Percentiles rank a stretch among this genome's conserved stretches.
phyloP scores from a whole-genome alignment of 805 yeast genomes.

The Metschnikowia rubicola region DNA sequence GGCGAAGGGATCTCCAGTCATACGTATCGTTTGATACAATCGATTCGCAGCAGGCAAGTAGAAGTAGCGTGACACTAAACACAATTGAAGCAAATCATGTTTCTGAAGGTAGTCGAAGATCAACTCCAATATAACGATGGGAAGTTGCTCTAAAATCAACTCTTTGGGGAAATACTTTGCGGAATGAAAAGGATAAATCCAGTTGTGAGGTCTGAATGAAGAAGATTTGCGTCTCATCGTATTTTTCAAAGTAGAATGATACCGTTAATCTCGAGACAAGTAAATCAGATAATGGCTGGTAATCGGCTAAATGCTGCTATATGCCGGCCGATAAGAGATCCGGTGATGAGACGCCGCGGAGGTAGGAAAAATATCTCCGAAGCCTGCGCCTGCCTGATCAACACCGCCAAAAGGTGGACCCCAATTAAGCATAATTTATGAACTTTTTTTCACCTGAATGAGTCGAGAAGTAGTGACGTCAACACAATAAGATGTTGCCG shows the following conservation, averaged over 20 bases:
- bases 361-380: neutral
- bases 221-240: conserved; percentile 9
- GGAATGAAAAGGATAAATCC: conserved; percentile 6
- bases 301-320: neutral
- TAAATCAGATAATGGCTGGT: neutral
- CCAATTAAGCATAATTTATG: no score
- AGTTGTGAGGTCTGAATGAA: conserved; percentile 12
- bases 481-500: no score
- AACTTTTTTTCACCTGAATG: no score
- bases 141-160: conserved; percentile 20
- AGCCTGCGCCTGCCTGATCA: neutral
- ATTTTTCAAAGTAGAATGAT: neutral
- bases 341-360: neutral
- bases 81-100: conserved; percentile 21
- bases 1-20: conserved; percentile 15
- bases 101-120: conserved; percentile 22
- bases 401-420: no score
- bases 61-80: conserved; percentile 20
- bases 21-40: conserved; percentile 22
- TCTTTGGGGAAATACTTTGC: neutral
- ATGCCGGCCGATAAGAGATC: conserved; percentile 6
- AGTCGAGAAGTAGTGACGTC: no score
- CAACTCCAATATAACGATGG: conserved; percentile 15
- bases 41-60: conserved; percentile 26
- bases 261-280: neutral